Evolutionary conservation across 768 basidiomycete species (phyloP).

Genomic region (Sporobolomyces phaffii): DNA sequence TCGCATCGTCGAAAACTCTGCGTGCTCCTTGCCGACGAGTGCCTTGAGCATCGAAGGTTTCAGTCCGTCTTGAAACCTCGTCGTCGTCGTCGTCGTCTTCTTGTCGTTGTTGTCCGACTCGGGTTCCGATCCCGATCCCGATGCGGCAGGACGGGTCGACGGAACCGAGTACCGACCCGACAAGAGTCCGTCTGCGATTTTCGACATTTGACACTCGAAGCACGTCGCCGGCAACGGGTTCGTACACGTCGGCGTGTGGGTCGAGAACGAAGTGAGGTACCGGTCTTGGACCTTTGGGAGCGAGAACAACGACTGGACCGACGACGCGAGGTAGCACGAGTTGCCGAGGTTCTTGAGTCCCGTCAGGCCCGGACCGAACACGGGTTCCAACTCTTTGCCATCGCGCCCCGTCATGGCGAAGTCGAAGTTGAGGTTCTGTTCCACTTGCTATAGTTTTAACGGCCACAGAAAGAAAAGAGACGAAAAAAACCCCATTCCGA

Average conservation of each 20-base stretch:
- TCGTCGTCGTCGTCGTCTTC: slow-evolving; percentile 43
- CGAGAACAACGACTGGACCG: slow-evolving; percentile 77
- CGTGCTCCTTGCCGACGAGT: slow-evolving; percentile 84
- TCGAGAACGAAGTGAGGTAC: slow-evolving; percentile 55
- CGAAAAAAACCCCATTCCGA: too few species aligned
- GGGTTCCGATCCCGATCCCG: too few species aligned
- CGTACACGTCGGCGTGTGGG: slow-evolving; percentile 61
- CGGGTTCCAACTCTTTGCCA: slow-evolving; percentile 76
- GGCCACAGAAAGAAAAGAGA: not conserved
- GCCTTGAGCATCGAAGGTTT: slow-evolving; percentile 77
- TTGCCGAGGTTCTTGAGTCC: slow-evolving; percentile 90
- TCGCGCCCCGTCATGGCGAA: slow-evolving; percentile 83
- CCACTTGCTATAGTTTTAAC: slow-evolving; percentile 64
- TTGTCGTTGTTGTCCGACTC: slow-evolving; percentile 26
- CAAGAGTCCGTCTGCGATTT: slow-evolving; percentile 83
- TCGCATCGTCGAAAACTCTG: slow-evolving; percentile 90
- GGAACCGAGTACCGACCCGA: slow-evolving; percentile 80
- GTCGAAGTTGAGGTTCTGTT: slow-evolving; percentile 90
- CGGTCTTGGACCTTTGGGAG: slow-evolving; percentile 68
- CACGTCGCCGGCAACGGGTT: slow-evolving; percentile 70
- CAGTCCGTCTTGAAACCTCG: slow-evolving; percentile 76
- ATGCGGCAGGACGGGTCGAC: slow-evolving; percentile 1
- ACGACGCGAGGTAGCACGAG: slow-evolving; percentile 97
- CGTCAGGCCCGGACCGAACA: slow-evolving; percentile 82
- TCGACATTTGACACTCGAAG: slow-evolving; percentile 90